A percentile compares a stretch with the other conserved stretches of the same genome.
Conservation (phyloP, 352 stramenopile genomes). For the Globisporangium megalacanthum region DNA sequence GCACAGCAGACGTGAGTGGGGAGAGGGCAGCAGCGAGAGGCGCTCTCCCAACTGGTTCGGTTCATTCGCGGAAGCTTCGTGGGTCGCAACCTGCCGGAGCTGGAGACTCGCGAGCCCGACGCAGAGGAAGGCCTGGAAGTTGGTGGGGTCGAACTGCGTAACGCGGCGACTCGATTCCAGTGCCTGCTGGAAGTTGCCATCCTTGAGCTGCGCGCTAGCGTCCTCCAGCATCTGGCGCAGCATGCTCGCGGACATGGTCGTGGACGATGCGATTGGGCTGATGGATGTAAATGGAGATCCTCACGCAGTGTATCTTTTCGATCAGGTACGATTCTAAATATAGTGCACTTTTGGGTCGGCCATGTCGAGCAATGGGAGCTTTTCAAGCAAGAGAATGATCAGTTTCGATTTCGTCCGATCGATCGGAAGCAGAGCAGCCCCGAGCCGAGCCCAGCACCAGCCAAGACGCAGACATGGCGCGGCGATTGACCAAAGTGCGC, state of each 20-base stretch:
- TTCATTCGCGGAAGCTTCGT: too few relatives aligned
- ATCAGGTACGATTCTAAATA: not conserved
- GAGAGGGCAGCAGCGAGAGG: not conserved
- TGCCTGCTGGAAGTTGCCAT: conserved; percentile 70
- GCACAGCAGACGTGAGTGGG: not conserved
- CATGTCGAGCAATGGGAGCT: not conserved
- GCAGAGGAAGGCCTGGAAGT: conserved; percentile 81
- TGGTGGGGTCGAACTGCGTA: conserved; percentile 71
- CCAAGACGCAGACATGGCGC: conserved; percentile 39
- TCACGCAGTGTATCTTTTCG: not conserved
- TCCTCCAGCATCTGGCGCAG: conserved; percentile 78
- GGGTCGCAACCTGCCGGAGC: conserved; percentile 40
- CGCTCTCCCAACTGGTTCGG: not conserved
- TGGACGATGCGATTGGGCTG: too few relatives aligned
- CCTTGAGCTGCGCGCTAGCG: conserved; percentile 56
- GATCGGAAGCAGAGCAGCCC: conserved; percentile 1
- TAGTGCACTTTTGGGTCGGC: not conserved
- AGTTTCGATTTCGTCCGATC: conserved; percentile 8
- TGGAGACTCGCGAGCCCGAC: conserved; percentile 74
- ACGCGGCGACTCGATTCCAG: conserved; percentile 59
- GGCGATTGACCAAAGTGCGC: conserved; percentile 75
- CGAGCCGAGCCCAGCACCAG: not conserved
- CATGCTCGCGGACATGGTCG: conserved; percentile 58
- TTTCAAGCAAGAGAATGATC: conserved; percentile 1
- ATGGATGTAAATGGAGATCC: too few relatives aligned